Conservation (phyloP, 2,329 filamentous ascomycete genomes). For the Xylariales sp. region DNA sequence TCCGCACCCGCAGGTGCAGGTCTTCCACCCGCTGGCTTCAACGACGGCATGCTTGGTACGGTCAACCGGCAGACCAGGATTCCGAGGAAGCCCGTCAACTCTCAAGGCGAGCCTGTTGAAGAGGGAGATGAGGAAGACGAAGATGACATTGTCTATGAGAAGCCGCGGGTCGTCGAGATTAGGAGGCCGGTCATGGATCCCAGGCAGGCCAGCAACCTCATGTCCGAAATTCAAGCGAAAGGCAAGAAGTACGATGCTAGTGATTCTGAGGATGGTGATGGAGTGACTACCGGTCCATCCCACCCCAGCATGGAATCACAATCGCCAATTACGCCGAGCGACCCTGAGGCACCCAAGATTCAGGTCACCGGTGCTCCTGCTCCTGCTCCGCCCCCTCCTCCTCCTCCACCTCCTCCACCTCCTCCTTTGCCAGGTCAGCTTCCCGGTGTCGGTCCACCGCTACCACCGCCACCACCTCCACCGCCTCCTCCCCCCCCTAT, state of each 20-base stretch:
- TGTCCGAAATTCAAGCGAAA: slow-evolving; percentile 68
- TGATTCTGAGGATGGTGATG: slow-evolving; percentile 66
- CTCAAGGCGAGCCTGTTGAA: slow-evolving; percentile 23
- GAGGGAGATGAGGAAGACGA: slow-evolving; percentile 42
- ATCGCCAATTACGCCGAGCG: slow-evolving; percentile 62
- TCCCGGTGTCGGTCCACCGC: slow-evolving; percentile 28
- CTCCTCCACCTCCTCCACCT: slow-evolving; percentile 34
- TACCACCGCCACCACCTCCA: slow-evolving; percentile 45
- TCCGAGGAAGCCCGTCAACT: slow-evolving; percentile 48
- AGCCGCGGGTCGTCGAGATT: slow-evolving; percentile 73
- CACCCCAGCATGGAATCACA: slow-evolving; percentile 70
- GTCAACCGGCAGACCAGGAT: slow-evolving; percentile 59
- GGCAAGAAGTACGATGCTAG: slow-evolving; percentile 69
- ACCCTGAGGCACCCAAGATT: slow-evolving; percentile 56
- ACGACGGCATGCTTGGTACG: slow-evolving; percentile 67
- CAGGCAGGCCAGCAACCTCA: slow-evolving; percentile 63
- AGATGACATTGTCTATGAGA: slow-evolving; percentile 67
- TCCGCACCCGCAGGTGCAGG: slow-evolving; percentile 42
- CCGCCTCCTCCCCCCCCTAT: slow-evolving; percentile 31
- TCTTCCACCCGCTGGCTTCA: slow-evolving; percentile 58
- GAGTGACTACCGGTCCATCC: slow-evolving; percentile 68
- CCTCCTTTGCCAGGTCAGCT: slow-evolving; percentile 28
- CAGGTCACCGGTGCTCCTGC: slow-evolving; percentile 42
- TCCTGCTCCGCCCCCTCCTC: slow-evolving; percentile 27
- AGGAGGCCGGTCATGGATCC: slow-evolving; percentile 62